These are phyloP conservation scores for Drosera capensis DNA, from an alignment of 148 eudicot genomes.

Conservation along the genomic window DNA sequence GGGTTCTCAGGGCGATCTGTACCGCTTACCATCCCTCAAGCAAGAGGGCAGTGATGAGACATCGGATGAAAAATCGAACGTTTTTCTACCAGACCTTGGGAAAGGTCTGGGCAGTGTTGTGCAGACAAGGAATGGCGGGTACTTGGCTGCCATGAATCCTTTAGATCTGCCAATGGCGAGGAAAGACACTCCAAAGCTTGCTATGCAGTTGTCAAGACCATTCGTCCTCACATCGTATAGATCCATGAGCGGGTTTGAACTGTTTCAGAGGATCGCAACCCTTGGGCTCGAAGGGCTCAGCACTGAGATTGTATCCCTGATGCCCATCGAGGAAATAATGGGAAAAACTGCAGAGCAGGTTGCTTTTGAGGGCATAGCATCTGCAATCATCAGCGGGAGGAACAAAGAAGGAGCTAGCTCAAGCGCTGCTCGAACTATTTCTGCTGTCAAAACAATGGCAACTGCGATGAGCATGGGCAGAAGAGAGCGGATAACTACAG, in stretches of 20 bases:
- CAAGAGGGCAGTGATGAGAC: slow-evolving; percentile 15
- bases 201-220: slow-evolving; percentile 76
- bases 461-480: slow-evolving; percentile 53
- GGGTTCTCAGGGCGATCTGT: slow-evolving; percentile 8
- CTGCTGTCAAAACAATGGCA: slow-evolving; percentile 54
- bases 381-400: slow-evolving; percentile 78
- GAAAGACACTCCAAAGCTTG: slow-evolving; percentile 78
- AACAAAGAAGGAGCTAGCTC: slow-evolving; percentile 92
- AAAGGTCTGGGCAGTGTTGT: slow-evolving; percentile 87
- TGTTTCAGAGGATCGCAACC: slow-evolving; percentile 67
- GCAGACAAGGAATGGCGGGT: slow-evolving; percentile 82
- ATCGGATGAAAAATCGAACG: slow-evolving; percentile 51
- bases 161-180: slow-evolving; percentile 30
- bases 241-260: slow-evolving; percentile 42
- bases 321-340: slow-evolving; percentile 67
- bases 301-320: slow-evolving; percentile 40
- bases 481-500: slow-evolving; percentile 69
- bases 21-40: slow-evolving; percentile 14
- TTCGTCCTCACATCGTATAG: slow-evolving; percentile 33
- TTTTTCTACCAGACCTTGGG: slow-evolving; percentile 68
- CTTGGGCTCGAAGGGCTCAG: slow-evolving; percentile 55
- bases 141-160: slow-evolving; percentile 71
- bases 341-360: slow-evolving; percentile 88
- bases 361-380: slow-evolving; percentile 94
- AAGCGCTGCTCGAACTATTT: slow-evolving; percentile 62